Base-by-base conservation (phyloP, 331 rosid genomes). In the Saraca asoca region DNA sequence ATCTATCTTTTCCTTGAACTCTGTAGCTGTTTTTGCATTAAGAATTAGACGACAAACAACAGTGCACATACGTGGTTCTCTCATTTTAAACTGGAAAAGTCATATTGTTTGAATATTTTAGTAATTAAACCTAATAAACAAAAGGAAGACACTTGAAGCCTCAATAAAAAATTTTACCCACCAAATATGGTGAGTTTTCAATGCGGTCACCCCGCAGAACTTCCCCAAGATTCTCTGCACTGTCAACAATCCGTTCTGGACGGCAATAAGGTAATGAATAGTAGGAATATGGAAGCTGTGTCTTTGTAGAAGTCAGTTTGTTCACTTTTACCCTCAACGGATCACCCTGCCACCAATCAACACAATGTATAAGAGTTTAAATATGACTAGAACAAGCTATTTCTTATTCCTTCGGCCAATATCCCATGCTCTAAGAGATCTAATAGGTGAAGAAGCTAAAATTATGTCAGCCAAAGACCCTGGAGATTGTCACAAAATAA, bases 221-320 rank as follows among this genome's bases (percentile, higher is more conserved):
- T 74, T 93, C 98, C 31, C 96, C 96, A 13, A 93, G 96, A 84
- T 93, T 93, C 89, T 89, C 98, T 52, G 96, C 95, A 71, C 95
- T 89, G 75, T 93, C 98, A 35, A 87, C 75, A 70, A 89, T 89
- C 12, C 8, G 74, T 37, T 79, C 67, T 14, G 98, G 98, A 45
- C 17, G 76, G 78, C 98, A 93, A 66, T 85, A 93, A 11, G 94
- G 94, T 41, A 93, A 85, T 17, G 96, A 84, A 71, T 89, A 89
- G 76, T 77, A 87, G 3, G 95, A 85, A 77, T 89, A 92, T 5
- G 98, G 98, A 75, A 89, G 93, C 78, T 87, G 98, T 38, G 98
- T 92, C 73, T 87, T 93, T 51, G 92, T 89, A 37, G 98, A 93
- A 41, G 90, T 82, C 67, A 93, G 41, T 77, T 93, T 89, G 87